Percentiles rank a stretch among this genome's conserved stretches.
phyloP scores from a whole-genome alignment of 2,329 filamentous ascomycete genomes.

The Verticillium longisporum region DNA sequence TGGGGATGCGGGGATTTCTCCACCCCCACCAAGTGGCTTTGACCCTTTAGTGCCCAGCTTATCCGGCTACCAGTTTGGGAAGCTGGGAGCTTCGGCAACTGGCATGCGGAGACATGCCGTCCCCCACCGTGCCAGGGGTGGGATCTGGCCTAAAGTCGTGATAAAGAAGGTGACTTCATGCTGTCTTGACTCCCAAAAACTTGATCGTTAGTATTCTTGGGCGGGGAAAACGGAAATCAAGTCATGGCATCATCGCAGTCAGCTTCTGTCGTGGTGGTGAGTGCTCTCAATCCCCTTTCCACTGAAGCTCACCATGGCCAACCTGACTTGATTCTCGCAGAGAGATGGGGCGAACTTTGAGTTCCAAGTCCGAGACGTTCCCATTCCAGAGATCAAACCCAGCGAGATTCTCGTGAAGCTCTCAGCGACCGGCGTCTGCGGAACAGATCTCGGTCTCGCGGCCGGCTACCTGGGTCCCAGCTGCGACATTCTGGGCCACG shows the following conservation, averaged over 20 bases:
- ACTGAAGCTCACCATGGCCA: not conserved
- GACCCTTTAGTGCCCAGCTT: not conserved
- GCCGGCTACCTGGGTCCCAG: constrained; percentile 27
- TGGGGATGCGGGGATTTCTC: not conserved
- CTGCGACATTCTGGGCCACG: constrained; percentile 31
- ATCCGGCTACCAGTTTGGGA: not conserved
- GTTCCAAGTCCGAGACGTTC: not conserved
- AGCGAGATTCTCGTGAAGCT: constrained; percentile 25
- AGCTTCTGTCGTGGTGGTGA: not conserved
- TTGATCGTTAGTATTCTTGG: not conserved
- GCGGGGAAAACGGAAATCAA: too few species aligned
- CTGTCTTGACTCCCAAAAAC: not conserved
- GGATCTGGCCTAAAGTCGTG: not conserved
- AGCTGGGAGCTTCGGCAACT: not conserved
- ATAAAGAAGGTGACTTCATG: not conserved
- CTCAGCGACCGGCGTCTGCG: constrained; percentile 28
- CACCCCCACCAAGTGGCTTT: not conserved
- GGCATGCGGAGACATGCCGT: not conserved
- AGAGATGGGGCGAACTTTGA: not conserved
- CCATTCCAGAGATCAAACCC: constrained; percentile 8
- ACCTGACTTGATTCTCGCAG: not conserved
- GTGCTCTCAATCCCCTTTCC: not conserved
- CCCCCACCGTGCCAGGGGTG: not conserved
- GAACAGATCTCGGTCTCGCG: constrained; percentile 30
- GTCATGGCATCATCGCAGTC: not conserved